These are phyloP conservation scores for Citeromyces hawaiiensis DNA, from an alignment of 1,139 yeast species.

Conservation along the genomic window DNA sequence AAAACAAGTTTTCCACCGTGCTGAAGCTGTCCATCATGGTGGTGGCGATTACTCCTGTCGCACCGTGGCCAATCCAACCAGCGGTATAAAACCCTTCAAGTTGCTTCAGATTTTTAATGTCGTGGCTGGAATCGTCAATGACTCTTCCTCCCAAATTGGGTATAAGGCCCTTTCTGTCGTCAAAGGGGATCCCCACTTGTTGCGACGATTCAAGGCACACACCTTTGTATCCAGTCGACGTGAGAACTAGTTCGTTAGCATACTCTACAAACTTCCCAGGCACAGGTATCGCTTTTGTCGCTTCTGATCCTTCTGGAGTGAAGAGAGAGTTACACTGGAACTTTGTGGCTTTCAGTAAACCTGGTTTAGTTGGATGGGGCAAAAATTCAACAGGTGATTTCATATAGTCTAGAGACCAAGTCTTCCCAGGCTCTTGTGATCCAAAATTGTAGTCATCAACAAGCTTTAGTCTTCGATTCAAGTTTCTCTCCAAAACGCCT, in stretches of 20 bases:
- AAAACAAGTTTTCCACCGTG: slow-evolving; percentile 53
- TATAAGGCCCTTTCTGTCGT: slow-evolving; percentile 34
- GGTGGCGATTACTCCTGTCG: slow-evolving; percentile 83
- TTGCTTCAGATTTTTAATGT: slow-evolving; percentile 13
- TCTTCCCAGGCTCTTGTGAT: slow-evolving; percentile 13
- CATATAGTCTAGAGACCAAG: slow-evolving; percentile 62
- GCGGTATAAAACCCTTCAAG: slow-evolving; percentile 57
- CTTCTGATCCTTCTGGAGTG: slow-evolving; percentile 19
- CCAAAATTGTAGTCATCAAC: slow-evolving; percentile 31
- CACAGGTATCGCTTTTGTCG: slow-evolving; percentile 20
- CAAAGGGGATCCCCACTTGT: slow-evolving; percentile 41
- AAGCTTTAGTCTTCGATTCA: slow-evolving; percentile 56
- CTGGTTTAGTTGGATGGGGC: slow-evolving; percentile 18
- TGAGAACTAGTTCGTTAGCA: slow-evolving; percentile 56
- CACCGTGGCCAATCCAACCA: slow-evolving; percentile 91
- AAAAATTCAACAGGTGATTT: slow-evolving; percentile 50
- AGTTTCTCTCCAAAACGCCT: slow-evolving; percentile 39
- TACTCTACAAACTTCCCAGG: slow-evolving; percentile 21
- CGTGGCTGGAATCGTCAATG: slow-evolving; percentile 11
- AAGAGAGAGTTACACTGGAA: slow-evolving; percentile 33
- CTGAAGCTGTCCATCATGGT: slow-evolving; percentile 81
- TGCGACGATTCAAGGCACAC: slow-evolving; percentile 44
- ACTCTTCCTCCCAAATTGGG: slow-evolving; percentile 52
- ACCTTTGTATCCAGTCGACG: slow-evolving; percentile 80
- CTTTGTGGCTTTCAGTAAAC: slow-evolving; percentile 29